phyloP scores from a whole-genome alignment of 2,329 filamentous ascomycete species.

The Epichloe gansuensis region DNA sequence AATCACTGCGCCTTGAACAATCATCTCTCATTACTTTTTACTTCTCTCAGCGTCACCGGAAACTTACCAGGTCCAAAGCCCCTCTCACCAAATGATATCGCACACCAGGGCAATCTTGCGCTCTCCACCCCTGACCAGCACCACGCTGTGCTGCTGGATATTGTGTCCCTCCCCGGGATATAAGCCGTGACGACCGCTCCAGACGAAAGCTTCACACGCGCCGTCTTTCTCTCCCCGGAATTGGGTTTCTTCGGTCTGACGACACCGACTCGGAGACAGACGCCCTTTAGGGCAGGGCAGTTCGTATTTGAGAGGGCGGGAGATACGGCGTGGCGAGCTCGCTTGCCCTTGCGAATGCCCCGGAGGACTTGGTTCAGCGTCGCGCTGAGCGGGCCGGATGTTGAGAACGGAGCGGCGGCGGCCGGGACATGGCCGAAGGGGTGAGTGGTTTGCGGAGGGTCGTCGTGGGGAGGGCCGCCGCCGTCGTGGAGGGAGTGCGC shows the following conservation, averaged over 20 bases:
- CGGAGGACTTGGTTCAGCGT: constrained; percentile 65
- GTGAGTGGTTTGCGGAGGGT: constrained; percentile 7
- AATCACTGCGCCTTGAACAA: not conserved
- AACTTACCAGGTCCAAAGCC: constrained; percentile 78
- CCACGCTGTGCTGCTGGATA: constrained; percentile 96
- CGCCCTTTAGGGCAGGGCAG: constrained; percentile 81
- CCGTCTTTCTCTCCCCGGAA: constrained; percentile 91
- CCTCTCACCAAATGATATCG: constrained; percentile 89
- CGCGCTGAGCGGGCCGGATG: constrained; percentile 42
- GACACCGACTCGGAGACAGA: constrained; percentile 87
- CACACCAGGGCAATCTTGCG: constrained; percentile 97
- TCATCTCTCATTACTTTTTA: too few species aligned
- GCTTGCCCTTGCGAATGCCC: constrained; percentile 68
- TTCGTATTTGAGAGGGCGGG: constrained; percentile 61
- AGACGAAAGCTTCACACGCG: constrained; percentile 76
- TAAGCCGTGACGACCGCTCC: constrained; percentile 84
- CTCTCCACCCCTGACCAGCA: constrained; percentile 82
- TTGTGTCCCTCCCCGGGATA: constrained; percentile 96
- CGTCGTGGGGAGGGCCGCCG: constrained; percentile 4
- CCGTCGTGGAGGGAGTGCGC: constrained; percentile 9
- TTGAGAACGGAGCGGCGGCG: constrained; percentile 39
- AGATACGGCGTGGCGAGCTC: constrained; percentile 74
- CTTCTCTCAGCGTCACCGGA: not conserved
- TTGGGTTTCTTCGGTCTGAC: constrained; percentile 98
- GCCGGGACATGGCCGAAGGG: not conserved